Evolutionary conservation across 2,329 filamentous ascomycete species (phyloP).

Genomic region (Dryadomyces sulphureus): DNA sequence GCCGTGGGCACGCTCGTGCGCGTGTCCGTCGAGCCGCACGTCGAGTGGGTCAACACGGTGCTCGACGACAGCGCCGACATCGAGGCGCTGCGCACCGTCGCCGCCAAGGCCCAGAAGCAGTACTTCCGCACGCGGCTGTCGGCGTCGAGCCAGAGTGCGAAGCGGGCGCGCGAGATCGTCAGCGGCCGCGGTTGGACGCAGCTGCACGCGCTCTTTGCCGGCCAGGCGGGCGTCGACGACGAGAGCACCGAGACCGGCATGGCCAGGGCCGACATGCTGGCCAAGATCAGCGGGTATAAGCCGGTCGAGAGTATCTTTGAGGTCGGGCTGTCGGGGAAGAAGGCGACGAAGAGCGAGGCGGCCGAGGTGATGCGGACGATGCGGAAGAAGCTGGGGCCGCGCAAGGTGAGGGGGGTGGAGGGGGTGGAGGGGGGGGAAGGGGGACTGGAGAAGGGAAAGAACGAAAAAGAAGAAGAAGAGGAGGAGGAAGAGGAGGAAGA

Average conservation of each 20-base stretch:
- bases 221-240: slow-evolving; percentile 38
- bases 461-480: slow-evolving; percentile 53
- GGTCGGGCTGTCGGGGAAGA: slow-evolving; percentile 55
- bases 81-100: slow-evolving; percentile 52
- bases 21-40: slow-evolving; percentile 56
- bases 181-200: slow-evolving; percentile 55
- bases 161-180: slow-evolving; percentile 67
- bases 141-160: slow-evolving; percentile 80
- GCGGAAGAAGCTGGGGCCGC: slow-evolving; percentile 52
- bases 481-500: slow-evolving; percentile 29
- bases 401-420: slow-evolving; percentile 22
- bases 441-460: slow-evolving; percentile 21
- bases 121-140: slow-evolving; percentile 84
- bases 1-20: slow-evolving; percentile 65
- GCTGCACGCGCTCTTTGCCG: slow-evolving; percentile 67
- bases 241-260: slow-evolving; percentile 18
- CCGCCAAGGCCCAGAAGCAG: slow-evolving; percentile 78
- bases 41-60: slow-evolving; percentile 73
- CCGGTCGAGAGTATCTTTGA: slow-evolving; percentile 96
- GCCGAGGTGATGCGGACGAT: slow-evolving; percentile 63
- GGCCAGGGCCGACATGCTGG: slow-evolving; percentile 73
- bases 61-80: slow-evolving; percentile 65
- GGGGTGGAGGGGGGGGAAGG: slow-evolving; percentile 41
- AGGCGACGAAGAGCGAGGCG: slow-evolving; percentile 44
- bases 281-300: slow-evolving; percentile 73